Base-by-base conservation (phyloP, 1,139 yeast species). In the Yamadazyma atmosphaerica region DNA sequence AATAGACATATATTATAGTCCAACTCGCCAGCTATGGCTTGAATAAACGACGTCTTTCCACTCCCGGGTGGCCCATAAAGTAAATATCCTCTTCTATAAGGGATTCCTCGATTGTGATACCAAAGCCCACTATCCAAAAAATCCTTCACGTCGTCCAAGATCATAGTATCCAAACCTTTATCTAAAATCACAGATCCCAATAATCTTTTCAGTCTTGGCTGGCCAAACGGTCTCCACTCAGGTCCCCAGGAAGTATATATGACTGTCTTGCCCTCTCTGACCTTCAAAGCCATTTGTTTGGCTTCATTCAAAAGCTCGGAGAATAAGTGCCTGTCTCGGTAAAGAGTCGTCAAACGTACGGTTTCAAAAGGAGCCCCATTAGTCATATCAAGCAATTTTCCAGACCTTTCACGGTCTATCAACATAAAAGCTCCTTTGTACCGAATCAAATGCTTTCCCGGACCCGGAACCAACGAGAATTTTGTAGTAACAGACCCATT, bases 171-270 rank as follows among this genome's bases (percentile, higher is more conserved):
- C 34, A 92, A 68, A 1, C 88, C 92, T 26, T 74, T 60, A 56
- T 89, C 98, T 41, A 92, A 68, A 28, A 92, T 82, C 12, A 92
- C 99, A 11, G 95, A 86, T 4, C 86, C 92, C 27, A 90, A 64
- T 35, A 83, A 68, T 52, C 99, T 74, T 62, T 92, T 90, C 50
- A 83, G 83, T 48, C 97, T 74, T 1, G 99, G 98, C 56, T 86
- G 94, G 2, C 99, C 99, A 67, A 92, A 92, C 3, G 96, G 96
- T 51, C 98, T 74, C 99, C 99, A 92, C 56, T 92, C 99, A 11
- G 96, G 96, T 1, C 98, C 98, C 86, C 94, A 90, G 2, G 96
- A 86, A 2, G 96, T 88, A 61, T 79, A 92, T 5, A 92, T 69
- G 8, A 92, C 98, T 0, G 98, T 92, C 55, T 89, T 90, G 9